Base-by-base conservation (phyloP, 768 basidiomycete species). In the Boletus subcaerulescens region DNA sequence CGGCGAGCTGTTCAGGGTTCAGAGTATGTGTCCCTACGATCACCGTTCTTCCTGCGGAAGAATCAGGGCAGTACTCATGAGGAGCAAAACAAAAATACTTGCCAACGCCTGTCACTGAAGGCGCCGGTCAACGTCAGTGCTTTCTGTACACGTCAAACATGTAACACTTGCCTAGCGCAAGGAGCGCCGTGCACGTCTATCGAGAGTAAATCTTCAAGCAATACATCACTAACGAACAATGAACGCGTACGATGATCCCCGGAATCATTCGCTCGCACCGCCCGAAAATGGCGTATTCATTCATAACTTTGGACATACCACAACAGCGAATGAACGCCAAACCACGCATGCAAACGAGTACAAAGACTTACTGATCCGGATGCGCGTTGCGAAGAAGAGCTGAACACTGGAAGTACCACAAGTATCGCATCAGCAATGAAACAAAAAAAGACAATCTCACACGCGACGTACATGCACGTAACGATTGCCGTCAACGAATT, bases 311-410 rank as follows among this genome's bases (percentile, higher is more conserved):
- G 12, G 8, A 9, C 14, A 20, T 9, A 13, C 39, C 20, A 49
- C 20, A 9, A 24, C 33, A 4, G 11, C 6, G 13, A 33, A 50
- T 32, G 9, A 40, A 52, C 26, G 2, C n/a, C 24, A 1, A 3
- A 15, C 13, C 15, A 9, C 43, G 7, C 1, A 26, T 22, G n/a
- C 18, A 39, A 40, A 17, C 20, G 29, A 41, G 20, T 18, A 12
- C 39, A 43, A 12, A 29, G 18, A 50, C 53, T 26, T 17, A 56
- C 50, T 18, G 31, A 52, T 46, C 24, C 40, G 26, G 26, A 56
- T 48, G 45, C 45, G 55, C 29, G 50, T 31, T 10, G 50, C 55
- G 11, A 56, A 56, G 35, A 52, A 56, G 18, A 56, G 32, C 6
- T 56, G 55, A 7, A 20, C 45, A 15, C 50, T 56, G 38, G 3